Base-by-base conservation (phyloP, 2,329 filamentous ascomycete species). In the Zymoseptoria passerinii region DNA sequence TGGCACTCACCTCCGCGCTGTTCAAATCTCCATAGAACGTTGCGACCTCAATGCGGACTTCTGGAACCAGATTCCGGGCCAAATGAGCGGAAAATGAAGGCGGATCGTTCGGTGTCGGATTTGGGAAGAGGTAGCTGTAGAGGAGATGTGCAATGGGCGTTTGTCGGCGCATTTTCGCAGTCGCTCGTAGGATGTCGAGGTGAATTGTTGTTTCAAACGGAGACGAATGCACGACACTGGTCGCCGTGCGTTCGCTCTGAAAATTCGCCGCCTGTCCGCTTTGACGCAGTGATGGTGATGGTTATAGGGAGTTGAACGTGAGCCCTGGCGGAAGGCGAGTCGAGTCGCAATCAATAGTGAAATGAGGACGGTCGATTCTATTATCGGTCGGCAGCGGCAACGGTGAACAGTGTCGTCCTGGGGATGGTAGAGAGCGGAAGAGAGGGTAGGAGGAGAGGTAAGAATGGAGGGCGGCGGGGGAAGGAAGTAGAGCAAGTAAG, bases 1-100 rank as follows among this genome's bases (percentile, higher is more conserved):
- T 16, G n/a, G 13, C 23, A 18, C 27, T 28, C 23, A 52, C 50
- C 76, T 92, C 88, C 65, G 87, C 83, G 27, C 86, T 90, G 69
- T 89, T 85, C 64, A 92, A 82, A 68, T 89, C 86, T 65, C 88
- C 88, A 73, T 90, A 92, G 75, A 89, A 92, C 54, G 85, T 82
- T 64, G 86, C 83, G 1, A 89, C 89, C 73, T 92, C 88, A 69
- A 88, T 85, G 58, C 88, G 86, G 58, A 92, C 88, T 76, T 92
- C 88, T 63, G 83, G 82, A 53, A 92, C 86, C 53, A 92, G 81
- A 71, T 84, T 81, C 60, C 86, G 83, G 66, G 86, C 83, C 52
- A 92, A 80, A 50, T 91, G 81, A 49, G 80, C 81, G 57, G 84
- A 80, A 75, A 92, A 92, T 68, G 83, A 87, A 57, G 83, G 81